Percentiles rank a stretch among this genome's conserved stretches.
These are phyloP conservation scores for Amylocarpus encephaloides DNA, from an alignment of 2,329 filamentous ascomycete species.

Conservation along the genomic window DNA sequence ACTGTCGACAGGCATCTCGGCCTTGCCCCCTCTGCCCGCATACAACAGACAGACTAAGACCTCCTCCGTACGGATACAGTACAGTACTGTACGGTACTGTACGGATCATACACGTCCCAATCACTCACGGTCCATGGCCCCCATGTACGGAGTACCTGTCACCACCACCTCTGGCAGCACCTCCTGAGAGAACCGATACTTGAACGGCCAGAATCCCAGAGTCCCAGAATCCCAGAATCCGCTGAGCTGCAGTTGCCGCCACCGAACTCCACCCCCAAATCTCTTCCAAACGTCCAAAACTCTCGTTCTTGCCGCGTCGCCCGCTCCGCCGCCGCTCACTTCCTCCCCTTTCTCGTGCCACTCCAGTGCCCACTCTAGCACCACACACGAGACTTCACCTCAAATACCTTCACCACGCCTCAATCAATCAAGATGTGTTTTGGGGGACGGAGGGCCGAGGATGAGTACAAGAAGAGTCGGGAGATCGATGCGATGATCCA, in stretches of 20 bases:
- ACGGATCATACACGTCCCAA: no score
- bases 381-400: slow-evolving; percentile 1
- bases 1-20: neutral
- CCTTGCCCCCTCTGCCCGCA: neutral
- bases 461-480: slow-evolving; percentile 49
- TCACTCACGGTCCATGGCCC: neutral
- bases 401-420: slow-evolving; percentile 11
- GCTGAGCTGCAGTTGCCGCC: neutral
- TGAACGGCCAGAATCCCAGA: neutral
- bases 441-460: slow-evolving; percentile 42
- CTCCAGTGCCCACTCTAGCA: neutral
- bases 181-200: neutral
- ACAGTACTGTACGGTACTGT: no score
- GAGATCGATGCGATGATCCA: slow-evolving; percentile 85
- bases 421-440: slow-evolving; percentile 53
- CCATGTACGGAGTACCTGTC: neutral
- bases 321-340: neutral
- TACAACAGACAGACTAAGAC: no score
- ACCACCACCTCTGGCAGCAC: no score
- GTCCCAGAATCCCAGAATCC: neutral
- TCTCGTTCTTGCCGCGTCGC: neutral
- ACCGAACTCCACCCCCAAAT: neutral
- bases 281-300: neutral
- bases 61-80: no score
- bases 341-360: neutral